Evolutionary conservation across 257 asterid species (phyloP).

Genomic region (Striga asiatica): DNA sequence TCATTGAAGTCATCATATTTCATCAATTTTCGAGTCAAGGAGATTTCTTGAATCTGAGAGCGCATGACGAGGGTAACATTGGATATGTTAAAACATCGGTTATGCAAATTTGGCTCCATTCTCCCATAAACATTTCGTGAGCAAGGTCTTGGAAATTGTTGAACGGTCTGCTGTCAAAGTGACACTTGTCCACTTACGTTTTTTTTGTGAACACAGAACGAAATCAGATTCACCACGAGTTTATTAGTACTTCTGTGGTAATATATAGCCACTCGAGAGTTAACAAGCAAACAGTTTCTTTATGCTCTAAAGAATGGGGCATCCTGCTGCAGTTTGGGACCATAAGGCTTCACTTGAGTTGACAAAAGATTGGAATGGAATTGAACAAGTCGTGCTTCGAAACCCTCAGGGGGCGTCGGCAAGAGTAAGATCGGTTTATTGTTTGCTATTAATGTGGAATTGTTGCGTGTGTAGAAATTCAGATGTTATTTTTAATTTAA

Average conservation of each 20-base stretch:
- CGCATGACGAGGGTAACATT: constrained; percentile 19
- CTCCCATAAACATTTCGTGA: constrained; percentile 17
- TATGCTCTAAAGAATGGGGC: constrained; percentile 55
- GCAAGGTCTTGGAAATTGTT: constrained; percentile 18
- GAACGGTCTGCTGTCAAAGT: constrained; percentile 18
- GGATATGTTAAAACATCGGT: constrained; percentile 19
- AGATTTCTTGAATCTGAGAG: constrained; percentile 33
- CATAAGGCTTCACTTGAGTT: constrained; percentile 50
- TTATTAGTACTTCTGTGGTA: constrained; percentile 13
- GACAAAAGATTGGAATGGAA: constrained; percentile 82
- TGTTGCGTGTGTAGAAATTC: neutral
- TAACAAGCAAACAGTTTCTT: neutral
- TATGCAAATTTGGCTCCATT: constrained; percentile 21
- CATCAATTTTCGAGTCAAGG: constrained; percentile 14
- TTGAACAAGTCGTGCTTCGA: constrained; percentile 72
- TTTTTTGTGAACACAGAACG: neutral
- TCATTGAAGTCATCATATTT: constrained; percentile 11
- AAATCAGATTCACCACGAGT: constrained; percentile 11
- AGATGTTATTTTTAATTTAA: constrained; percentile 4
- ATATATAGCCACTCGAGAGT: constrained; percentile 11
- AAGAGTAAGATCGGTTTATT: constrained; percentile 40
- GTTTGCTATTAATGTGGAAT: constrained; percentile 7
- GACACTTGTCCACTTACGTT: constrained; percentile 12
- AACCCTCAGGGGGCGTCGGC: constrained; percentile 80
- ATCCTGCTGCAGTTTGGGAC: constrained; percentile 73